A percentile compares a stretch with the other conserved stretches of the same genome.
These are phyloP conservation scores for Filobasidium uniguttulatum DNA, from an alignment of 1,284 basidiomycete genomes.

Conservation along the genomic window DNA sequence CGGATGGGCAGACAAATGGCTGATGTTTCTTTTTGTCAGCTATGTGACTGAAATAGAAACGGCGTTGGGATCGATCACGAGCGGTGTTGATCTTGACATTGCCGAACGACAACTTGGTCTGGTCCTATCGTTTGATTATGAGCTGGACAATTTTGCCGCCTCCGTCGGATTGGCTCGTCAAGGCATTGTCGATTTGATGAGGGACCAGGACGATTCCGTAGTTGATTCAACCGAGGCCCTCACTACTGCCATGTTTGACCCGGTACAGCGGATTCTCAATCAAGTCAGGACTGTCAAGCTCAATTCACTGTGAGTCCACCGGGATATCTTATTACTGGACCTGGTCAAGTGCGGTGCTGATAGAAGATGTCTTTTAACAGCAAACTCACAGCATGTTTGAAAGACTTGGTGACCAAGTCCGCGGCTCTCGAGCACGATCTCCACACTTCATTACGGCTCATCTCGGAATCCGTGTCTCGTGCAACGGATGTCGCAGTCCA, in stretches of 20 bases:
- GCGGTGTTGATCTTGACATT: conserved; percentile 63
- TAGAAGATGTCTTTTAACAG: not conserved
- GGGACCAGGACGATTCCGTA: conserved; percentile 53
- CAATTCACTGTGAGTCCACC: conserved; percentile 52
- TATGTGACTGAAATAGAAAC: conserved; percentile 84
- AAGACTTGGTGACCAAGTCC: not conserved
- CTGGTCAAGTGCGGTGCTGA: too few species aligned
- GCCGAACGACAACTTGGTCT: conserved; percentile 79
- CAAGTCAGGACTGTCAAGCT: conserved; percentile 66
- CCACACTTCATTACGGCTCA: conserved; percentile 53
- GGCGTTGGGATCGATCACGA: conserved; percentile 69
- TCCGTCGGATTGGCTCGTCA: conserved; percentile 78
- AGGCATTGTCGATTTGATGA: conserved; percentile 53
- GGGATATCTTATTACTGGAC: not conserved
- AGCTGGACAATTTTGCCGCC: conserved; percentile 81
- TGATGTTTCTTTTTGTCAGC: too few species aligned
- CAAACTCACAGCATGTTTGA: conserved; percentile 48
- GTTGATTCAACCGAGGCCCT: not conserved
- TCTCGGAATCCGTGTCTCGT: conserved; percentile 60
- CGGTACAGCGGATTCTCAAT: conserved; percentile 65
- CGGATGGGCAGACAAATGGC: too few species aligned
- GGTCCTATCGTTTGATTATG: conserved; percentile 64
- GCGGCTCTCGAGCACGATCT: conserved; percentile 56
- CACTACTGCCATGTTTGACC: conserved; percentile 47
- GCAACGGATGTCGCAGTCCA: conserved; percentile 79